Evolutionary conservation across 345 rosid species (phyloP).

Genomic region (Xanthoceras sorbifolium): DNA sequence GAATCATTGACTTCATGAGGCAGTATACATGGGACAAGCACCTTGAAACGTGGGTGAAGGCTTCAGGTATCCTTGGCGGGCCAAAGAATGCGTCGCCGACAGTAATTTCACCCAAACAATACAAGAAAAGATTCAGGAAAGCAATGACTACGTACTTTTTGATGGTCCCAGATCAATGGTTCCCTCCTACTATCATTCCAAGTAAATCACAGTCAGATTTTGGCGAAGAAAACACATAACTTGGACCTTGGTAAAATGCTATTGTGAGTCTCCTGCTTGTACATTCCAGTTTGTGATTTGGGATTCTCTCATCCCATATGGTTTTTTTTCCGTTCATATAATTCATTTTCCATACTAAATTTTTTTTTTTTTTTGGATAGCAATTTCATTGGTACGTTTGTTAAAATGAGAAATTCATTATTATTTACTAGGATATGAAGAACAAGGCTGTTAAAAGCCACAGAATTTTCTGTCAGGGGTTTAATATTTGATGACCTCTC

Average conservation of each 20-base stretch:
- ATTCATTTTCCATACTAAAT: conserved; percentile 21
- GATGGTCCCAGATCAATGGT: conserved; percentile 98
- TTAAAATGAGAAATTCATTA: conserved; percentile 27
- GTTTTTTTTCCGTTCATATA: conserved; percentile 19
- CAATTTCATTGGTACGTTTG: conserved; percentile 27
- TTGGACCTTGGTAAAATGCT: conserved; percentile 42
- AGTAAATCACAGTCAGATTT: conserved; percentile 61
- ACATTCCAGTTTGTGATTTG: conserved; percentile 33
- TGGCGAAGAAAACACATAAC: conserved; percentile 58
- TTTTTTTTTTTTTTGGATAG: conserved; percentile 38
- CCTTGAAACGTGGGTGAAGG: conserved; percentile 92
- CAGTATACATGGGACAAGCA: conserved; percentile 99
- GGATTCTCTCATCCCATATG: conserved; percentile 20
- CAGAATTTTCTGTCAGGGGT: conserved; percentile 41
- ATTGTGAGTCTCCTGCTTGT: conserved; percentile 28
- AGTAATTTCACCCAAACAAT: conserved; percentile 93
- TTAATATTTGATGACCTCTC: conserved; percentile 45
- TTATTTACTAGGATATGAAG: conserved; percentile 42
- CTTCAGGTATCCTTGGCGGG: conserved; percentile 92
- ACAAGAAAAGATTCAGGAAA: conserved; percentile 95
- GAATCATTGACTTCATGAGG: conserved; percentile 95
- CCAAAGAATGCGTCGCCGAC: conserved; percentile 78
- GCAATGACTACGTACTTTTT: conserved; percentile 90
- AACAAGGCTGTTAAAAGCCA: conserved; percentile 40
- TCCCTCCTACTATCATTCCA: conserved; percentile 55